Conservation (phyloP, 2,329 filamentous ascomycete genomes). For the Penicillium sp. region DNA sequence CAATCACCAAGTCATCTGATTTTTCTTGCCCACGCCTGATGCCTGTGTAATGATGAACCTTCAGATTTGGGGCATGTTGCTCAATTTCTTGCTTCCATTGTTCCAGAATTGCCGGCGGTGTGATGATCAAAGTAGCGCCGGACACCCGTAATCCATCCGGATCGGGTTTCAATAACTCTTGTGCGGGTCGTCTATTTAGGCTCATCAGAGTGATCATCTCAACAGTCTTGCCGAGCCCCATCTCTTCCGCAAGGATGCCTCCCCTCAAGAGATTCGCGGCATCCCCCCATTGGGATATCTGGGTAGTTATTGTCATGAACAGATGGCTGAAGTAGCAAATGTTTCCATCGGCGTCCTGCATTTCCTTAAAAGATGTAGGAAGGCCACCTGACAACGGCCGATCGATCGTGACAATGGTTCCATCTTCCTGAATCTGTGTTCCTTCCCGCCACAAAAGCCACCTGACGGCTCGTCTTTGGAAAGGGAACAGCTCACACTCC, state of each 20-base stretch:
- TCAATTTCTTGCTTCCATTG: conserved; percentile 67
- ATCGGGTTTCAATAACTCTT: conserved; percentile 23
- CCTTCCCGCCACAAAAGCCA: conserved; percentile 54
- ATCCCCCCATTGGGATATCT: conserved; percentile 41
- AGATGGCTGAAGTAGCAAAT: conserved; percentile 48
- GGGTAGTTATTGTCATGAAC: conserved; percentile 44
- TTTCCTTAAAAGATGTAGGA: conserved; percentile 45
- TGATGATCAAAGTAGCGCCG: conserved; percentile 65
- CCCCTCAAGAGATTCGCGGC: conserved; percentile 40
- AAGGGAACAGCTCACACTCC: conserved; percentile 51
- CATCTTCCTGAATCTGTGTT: conserved; percentile 38
- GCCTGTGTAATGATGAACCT: conserved; percentile 61
- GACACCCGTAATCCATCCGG: conserved; percentile 44
- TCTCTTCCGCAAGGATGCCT: conserved; percentile 55
- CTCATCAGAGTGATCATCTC: conserved; percentile 53
- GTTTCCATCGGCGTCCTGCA: conserved; percentile 44
- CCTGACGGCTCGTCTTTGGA: conserved; percentile 51
- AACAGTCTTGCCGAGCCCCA: conserved; percentile 56
- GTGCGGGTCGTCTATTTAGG: conserved; percentile 39
- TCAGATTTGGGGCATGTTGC: conserved; percentile 60
- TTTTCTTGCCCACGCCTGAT: conserved; percentile 45
- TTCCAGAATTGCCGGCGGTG: conserved; percentile 62
- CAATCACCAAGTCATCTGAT: conserved; percentile 48
- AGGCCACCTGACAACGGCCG: conserved; percentile 22
- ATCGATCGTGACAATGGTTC: conserved; percentile 31